phyloP scores from a whole-genome alignment of 106 monocot species.

The Dioscorea dumetorum region DNA sequence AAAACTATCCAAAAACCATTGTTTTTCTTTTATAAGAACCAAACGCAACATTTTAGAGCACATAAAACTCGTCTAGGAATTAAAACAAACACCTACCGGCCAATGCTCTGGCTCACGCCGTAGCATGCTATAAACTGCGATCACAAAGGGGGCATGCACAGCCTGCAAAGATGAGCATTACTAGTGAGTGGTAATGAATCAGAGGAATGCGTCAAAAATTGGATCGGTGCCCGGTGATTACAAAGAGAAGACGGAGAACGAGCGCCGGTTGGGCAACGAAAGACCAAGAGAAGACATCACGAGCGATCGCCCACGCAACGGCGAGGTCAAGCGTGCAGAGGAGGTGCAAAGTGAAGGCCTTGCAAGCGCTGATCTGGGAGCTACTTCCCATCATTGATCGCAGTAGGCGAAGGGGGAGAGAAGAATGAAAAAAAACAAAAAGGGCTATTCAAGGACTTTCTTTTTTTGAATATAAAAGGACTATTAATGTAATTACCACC shows the following conservation, averaged over 20 bases:
- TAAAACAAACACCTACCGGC: conserved; percentile 33
- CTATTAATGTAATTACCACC: too few relatives aligned
- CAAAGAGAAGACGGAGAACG: conserved; percentile 36
- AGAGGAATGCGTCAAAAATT: not conserved
- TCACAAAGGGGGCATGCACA: conserved; percentile 31
- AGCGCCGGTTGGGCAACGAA: conserved; percentile 30
- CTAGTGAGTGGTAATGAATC: not conserved
- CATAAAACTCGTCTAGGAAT: not conserved
- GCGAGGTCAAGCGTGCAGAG: conserved; percentile 11
- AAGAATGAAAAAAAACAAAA: too few relatives aligned
- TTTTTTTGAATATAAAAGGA: too few relatives aligned
- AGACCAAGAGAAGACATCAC: not conserved
- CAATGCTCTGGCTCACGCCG: conserved; percentile 22
- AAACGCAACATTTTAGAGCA: not conserved
- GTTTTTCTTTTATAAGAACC: not conserved
- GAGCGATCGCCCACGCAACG: conserved; percentile 12
- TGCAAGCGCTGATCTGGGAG: conserved; percentile 8
- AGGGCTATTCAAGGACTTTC: too few relatives aligned
- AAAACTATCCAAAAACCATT: conserved; percentile 25
- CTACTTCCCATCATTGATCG: not conserved
- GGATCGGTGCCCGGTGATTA: not conserved
- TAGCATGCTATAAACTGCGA: conserved; percentile 33
- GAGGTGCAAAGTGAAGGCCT: conserved; percentile 17
- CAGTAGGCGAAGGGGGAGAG: too few relatives aligned
- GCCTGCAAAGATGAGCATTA: conserved; percentile 12